A percentile compares a stretch with the other conserved stretches of the same genome.
Conservation (phyloP, 2,329 filamentous ascomycete species). For the Cercospora sojina region DNA sequence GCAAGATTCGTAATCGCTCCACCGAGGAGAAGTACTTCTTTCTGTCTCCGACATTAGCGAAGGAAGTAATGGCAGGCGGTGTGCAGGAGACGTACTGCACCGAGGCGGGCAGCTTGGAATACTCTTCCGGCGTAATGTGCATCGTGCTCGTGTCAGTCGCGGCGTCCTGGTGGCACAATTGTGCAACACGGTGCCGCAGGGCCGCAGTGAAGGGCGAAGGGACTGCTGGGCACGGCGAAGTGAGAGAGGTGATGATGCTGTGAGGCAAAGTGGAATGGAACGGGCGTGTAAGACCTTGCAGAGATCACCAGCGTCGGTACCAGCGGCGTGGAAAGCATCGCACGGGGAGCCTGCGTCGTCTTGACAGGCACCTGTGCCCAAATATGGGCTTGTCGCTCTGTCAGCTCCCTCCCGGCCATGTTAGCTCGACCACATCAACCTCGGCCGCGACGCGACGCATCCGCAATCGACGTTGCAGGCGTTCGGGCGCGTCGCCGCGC, state of each 20-base stretch:
- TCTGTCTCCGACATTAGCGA: slow-evolving; percentile 36
- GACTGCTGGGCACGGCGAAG: neutral
- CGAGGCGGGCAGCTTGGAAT: slow-evolving; percentile 44
- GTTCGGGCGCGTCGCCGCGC: neutral
- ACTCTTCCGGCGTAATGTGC: slow-evolving; percentile 41
- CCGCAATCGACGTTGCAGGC: neutral
- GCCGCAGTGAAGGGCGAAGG: neutral
- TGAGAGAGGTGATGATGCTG: neutral
- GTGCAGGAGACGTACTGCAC: slow-evolving; percentile 43
- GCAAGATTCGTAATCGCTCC: slow-evolving; percentile 67
- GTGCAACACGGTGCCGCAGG: neutral
- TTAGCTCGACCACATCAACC: neutral
- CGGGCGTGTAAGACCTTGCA: neutral
- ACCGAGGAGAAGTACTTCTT: slow-evolving; percentile 71
- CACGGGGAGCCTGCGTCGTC: neutral
- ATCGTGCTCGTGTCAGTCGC: slow-evolving; percentile 19
- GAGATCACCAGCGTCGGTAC: slow-evolving; percentile 1
- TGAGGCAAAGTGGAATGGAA: neutral
- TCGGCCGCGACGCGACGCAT: neutral
- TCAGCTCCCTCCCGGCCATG: neutral
- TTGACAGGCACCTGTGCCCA: neutral
- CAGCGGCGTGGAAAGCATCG: slow-evolving; percentile 4
- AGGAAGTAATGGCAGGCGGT: slow-evolving; percentile 15
- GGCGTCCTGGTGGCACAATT: neutral
- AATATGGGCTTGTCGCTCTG: neutral